A percentile compares a stretch with the other conserved stretches of the same genome.
Conservation (phyloP, 1,284 basidiomycete genomes). For the Singerocomus rubriflavus region DNA sequence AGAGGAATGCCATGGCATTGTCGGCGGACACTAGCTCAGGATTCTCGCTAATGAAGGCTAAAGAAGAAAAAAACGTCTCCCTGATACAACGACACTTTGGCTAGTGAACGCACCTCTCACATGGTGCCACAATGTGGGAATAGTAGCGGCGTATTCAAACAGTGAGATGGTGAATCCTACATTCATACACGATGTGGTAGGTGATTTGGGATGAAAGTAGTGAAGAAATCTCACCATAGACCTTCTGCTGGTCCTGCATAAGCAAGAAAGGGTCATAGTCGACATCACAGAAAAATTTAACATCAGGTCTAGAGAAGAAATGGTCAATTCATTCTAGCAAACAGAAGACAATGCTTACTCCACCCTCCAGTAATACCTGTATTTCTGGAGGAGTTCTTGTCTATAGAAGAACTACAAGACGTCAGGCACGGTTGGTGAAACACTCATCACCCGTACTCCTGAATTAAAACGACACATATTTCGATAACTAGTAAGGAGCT, state of each 20-base stretch:
- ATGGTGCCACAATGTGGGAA: slow-evolving; percentile 80
- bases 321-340: not conserved
- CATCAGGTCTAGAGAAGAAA: slow-evolving; percentile 56
- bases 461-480: slow-evolving; percentile 96
- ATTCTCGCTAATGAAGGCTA: slow-evolving; percentile 76
- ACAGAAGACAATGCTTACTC: slow-evolving; percentile 41
- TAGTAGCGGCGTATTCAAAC: slow-evolving; percentile 83
- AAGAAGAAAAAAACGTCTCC: slow-evolving; percentile 2
- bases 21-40: slow-evolving; percentile 64
- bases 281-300: slow-evolving; percentile 85
- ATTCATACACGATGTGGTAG: not conserved
- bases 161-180: slow-evolving; percentile 84
- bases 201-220: not conserved
- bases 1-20: slow-evolving; percentile 81
- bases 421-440: slow-evolving; percentile 1
- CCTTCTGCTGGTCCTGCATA: slow-evolving; percentile 87
- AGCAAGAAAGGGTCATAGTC: slow-evolving; percentile 87
- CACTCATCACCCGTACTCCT: slow-evolving; percentile 54
- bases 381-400: slow-evolving; percentile 76
- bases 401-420: slow-evolving; percentile 76
- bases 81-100: not conserved
- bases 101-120: slow-evolving; percentile 53
- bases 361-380: slow-evolving; percentile 92
- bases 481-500: slow-evolving; percentile 52
- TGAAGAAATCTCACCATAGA: slow-evolving; percentile 56